These are phyloP conservation scores for Letharia lupina DNA, from an alignment of 495 filamentous ascomycete genomes.

Conservation along the genomic window DNA sequence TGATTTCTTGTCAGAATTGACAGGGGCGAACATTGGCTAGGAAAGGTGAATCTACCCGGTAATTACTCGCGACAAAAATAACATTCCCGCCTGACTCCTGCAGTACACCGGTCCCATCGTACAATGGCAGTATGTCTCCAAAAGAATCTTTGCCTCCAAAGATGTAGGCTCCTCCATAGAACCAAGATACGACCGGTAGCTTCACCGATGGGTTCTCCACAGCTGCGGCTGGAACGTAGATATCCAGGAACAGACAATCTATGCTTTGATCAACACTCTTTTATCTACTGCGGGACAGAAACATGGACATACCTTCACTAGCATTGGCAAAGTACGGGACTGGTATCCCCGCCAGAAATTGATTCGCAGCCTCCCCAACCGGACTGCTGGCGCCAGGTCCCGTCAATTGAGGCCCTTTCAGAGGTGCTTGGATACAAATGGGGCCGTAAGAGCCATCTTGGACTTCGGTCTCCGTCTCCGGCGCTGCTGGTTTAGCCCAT, in stretches of 20 bases:
- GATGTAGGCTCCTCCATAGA: slow-evolving; percentile 29
- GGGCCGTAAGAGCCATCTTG: slow-evolving; percentile 44
- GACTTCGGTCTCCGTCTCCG: slow-evolving; percentile 35
- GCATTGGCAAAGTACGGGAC: slow-evolving; percentile 20
- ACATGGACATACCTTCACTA: slow-evolving; percentile 16
- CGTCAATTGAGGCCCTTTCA: slow-evolving; percentile 32
- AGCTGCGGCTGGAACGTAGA: slow-evolving; percentile 35
- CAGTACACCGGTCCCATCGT: slow-evolving; percentile 25
- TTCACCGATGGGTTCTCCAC: slow-evolving; percentile 25
- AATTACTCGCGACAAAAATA: slow-evolving; percentile 41
- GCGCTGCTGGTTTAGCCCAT: slow-evolving; percentile 47
- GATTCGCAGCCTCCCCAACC: slow-evolving; percentile 32
- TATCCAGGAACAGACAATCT: slow-evolving; percentile 40
- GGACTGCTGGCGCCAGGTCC: slow-evolving; percentile 32
- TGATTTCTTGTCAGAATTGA: slow-evolving; percentile 27
- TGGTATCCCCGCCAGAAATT: slow-evolving; percentile 29
- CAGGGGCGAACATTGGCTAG: background rate
- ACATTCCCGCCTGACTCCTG: slow-evolving; percentile 34
- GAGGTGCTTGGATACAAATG: slow-evolving; percentile 38
- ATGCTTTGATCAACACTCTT: background rate
- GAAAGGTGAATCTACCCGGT: slow-evolving; percentile 28
- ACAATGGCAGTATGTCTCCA: slow-evolving; percentile 21
- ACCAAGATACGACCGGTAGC: slow-evolving; percentile 30
- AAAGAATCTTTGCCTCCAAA: slow-evolving; percentile 27
- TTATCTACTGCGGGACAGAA: background rate